These are phyloP conservation scores for Pyrrhoderma noxium DNA, from an alignment of 1,284 basidiomycete species.

Conservation along the genomic window DNA sequence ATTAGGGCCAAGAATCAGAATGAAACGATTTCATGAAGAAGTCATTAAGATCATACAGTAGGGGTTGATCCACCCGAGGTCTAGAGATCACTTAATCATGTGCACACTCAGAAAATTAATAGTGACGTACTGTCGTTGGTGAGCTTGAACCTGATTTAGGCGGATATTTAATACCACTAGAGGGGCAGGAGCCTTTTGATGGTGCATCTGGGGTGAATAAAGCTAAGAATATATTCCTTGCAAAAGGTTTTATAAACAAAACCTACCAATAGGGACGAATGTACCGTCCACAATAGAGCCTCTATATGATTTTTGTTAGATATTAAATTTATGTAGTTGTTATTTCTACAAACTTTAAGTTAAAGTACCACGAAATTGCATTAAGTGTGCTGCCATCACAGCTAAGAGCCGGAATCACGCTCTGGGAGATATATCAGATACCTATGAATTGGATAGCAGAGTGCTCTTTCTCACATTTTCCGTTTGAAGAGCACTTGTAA, in stretches of 20 bases:
- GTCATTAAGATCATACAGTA: conserved; percentile 11
- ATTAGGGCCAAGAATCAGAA: background rate
- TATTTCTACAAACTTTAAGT: conserved; percentile 32
- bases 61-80: conserved; percentile 8
- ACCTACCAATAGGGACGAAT: conserved; percentile 53
- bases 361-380: conserved; percentile 60
- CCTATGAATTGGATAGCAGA: conserved; percentile 14
- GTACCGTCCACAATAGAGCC: conserved; percentile 61
- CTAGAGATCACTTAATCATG: background rate
- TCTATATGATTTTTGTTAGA: conserved; percentile 13
- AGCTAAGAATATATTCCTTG: background rate
- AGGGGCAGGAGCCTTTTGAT: conserved; percentile 42
- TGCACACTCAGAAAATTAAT: background rate
- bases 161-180: conserved; percentile 56
- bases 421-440: conserved; percentile 21
- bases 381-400: conserved; percentile 45
- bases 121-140: conserved; percentile 21
- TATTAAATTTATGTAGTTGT: background rate
- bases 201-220: conserved; percentile 41
- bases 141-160: conserved; percentile 40
- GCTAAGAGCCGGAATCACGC: conserved; percentile 50
- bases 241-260: background rate
- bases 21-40: background rate
- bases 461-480: conserved; percentile 37
- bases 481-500: conserved; percentile 50